Evolutionary conservation across 805 yeast genomes (phyloP).

Genomic region (Zygoascus bituminiphila): DNA sequence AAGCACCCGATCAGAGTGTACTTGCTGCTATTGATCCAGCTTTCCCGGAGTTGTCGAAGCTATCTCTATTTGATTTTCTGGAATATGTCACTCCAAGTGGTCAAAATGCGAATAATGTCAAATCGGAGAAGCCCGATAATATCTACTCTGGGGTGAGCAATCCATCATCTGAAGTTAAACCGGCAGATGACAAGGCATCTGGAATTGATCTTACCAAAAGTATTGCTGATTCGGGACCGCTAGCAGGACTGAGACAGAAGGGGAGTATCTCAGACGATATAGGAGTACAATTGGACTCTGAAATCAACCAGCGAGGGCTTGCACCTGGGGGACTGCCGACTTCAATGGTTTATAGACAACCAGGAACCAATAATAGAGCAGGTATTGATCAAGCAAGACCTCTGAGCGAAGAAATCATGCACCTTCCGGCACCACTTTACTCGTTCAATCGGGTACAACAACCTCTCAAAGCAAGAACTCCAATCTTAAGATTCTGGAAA

Average conservation of each 20-base stretch:
- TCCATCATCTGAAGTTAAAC: background rate
- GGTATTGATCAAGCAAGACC: background rate
- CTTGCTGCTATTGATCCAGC: constrained; percentile 7
- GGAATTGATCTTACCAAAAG: background rate
- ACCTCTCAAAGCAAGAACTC: constrained; percentile 28
- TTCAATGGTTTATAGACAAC: background rate
- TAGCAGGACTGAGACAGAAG: background rate
- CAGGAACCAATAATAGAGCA: background rate
- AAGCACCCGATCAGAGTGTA: constrained; percentile 11
- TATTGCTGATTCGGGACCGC: background rate
- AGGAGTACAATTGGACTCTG: background rate
- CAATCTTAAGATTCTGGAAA: constrained; percentile 34
- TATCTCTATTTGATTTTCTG: constrained; percentile 13
- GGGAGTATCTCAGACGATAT: background rate
- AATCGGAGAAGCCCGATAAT: background rate
- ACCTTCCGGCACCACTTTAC: constrained; percentile 14
- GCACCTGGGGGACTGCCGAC: background rate
- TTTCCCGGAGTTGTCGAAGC: constrained; percentile 11
- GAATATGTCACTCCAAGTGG: background rate
- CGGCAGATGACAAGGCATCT: background rate
- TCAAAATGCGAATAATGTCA: background rate
- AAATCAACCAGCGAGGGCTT: background rate
- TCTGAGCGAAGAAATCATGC: constrained; percentile 8
- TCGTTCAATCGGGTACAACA: constrained; percentile 16
- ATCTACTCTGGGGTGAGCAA: background rate